Percentiles rank a stretch among this genome's conserved stretches.
phyloP scores from a whole-genome alignment of 441 rosid species.

The Bocquillonia castaneifolia region DNA sequence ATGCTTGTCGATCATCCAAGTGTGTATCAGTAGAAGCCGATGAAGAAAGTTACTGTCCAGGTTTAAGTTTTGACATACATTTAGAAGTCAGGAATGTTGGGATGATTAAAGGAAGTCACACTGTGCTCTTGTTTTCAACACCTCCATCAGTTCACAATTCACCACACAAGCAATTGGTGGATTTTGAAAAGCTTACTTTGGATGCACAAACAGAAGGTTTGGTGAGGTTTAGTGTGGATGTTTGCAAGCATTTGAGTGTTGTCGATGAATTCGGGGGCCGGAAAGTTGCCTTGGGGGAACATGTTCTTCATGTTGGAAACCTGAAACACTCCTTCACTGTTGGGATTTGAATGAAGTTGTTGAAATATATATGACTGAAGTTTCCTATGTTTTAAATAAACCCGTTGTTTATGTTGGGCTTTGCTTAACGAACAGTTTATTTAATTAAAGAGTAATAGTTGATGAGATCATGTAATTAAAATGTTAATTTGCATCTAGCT shows the following conservation, averaged over 20 bases:
- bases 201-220: conserved; percentile 29
- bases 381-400: too few species aligned
- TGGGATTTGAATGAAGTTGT: conserved; percentile 62
- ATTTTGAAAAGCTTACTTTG: conserved; percentile 64
- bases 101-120: conserved; percentile 48
- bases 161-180: conserved; percentile 65
- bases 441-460: too few species aligned
- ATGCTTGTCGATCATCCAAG: conserved; percentile 46
- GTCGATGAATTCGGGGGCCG: conserved; percentile 63
- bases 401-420: too few species aligned
- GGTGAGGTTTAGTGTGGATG: conserved; percentile 55
- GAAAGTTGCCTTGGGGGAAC: conserved; percentile 65
- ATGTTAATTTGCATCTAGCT: too few species aligned
- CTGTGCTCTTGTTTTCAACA: conserved; percentile 62
- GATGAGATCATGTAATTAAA: too few species aligned
- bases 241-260: conserved; percentile 73
- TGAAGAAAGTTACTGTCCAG: conserved; percentile 38
- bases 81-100: conserved; percentile 52
- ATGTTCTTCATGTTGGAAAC: conserved; percentile 69
- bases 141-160: conserved; percentile 73
- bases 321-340: conserved; percentile 56
- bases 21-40: conserved; percentile 55
- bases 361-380: too few species aligned
- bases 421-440: too few species aligned
- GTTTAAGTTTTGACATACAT: conserved; percentile 39